phyloP scores from a whole-genome alignment of 1,284 basidiomycete species.

The Ceratobasidium sp. region DNA sequence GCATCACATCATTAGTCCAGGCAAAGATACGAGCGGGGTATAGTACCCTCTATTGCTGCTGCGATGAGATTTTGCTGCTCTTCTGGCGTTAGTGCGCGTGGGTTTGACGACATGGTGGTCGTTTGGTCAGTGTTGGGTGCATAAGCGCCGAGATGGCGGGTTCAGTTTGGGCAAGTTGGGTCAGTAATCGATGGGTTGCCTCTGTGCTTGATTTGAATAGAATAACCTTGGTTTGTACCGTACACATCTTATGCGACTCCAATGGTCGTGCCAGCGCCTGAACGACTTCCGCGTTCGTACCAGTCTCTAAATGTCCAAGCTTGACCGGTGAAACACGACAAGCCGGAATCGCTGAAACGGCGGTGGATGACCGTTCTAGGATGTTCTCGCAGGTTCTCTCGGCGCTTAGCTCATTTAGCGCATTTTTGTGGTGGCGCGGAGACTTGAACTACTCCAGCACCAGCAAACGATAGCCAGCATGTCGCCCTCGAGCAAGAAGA shows the following conservation, averaged over 20 bases:
- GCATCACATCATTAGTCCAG: conserved; percentile 19
- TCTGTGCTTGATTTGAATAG: no score
- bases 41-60: conserved; percentile 50
- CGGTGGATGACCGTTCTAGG: neutral
- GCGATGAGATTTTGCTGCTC: conserved; percentile 49
- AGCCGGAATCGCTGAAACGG: conserved; percentile 2
- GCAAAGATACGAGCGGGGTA: neutral
- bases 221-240: no score
- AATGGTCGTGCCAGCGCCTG: no score
- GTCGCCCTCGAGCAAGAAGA: conserved; percentile 43
- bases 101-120: conserved; percentile 24
- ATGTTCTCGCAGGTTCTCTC: conserved; percentile 34
- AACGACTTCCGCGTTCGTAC: neutral
- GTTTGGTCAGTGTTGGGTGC: neutral
- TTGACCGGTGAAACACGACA: neutral
- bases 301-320: neutral
- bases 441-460: neutral
- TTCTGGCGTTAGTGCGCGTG: conserved; percentile 39
- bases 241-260: no score
- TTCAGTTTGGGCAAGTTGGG: conserved; percentile 8
- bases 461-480: neutral
- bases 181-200: neutral
- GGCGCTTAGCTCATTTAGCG: conserved; percentile 36
- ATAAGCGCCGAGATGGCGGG: conserved; percentile 33
- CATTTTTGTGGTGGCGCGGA: conserved; percentile 1